Conservation (phyloP, 176 grass and related monocot species). For the Eleusine coracana region DNA sequence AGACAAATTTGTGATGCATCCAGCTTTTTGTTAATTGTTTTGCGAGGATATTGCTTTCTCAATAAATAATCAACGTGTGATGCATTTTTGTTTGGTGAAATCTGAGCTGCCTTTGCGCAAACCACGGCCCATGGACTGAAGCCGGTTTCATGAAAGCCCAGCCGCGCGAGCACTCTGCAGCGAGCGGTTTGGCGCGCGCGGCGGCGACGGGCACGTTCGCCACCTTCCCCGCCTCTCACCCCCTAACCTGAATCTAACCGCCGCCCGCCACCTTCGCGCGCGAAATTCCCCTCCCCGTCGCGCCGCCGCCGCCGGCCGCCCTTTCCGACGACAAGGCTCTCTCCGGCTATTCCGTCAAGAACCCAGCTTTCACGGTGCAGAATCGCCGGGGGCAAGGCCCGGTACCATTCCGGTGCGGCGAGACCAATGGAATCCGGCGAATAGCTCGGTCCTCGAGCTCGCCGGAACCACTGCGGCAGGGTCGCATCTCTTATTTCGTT, state of each 20-base stretch:
- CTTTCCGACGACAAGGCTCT: constrained; percentile 39
- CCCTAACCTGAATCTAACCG: constrained; percentile 38
- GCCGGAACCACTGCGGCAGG: constrained; percentile 33
- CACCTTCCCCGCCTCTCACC: not conserved
- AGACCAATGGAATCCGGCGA: constrained; percentile 48
- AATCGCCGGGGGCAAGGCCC: not conserved
- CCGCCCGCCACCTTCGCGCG: constrained; percentile 46
- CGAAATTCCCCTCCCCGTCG: constrained; percentile 39
- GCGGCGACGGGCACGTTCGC: constrained; percentile 39
- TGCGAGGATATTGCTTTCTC: too few relatives aligned
- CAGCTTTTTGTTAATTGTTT: too few relatives aligned
- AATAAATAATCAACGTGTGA: too few relatives aligned
- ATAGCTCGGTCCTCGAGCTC: constrained; percentile 46
- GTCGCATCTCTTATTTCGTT: not conserved
- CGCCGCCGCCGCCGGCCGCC: constrained; percentile 44
- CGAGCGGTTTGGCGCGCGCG: constrained; percentile 42
- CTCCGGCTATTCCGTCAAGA: not conserved
- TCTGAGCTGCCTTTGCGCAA: not conserved
- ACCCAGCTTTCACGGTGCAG: constrained; percentile 22
- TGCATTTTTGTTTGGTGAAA: not conserved
- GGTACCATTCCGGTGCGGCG: constrained; percentile 3
- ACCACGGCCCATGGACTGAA: not conserved
- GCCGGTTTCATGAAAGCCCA: not conserved
- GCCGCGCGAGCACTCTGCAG: not conserved
- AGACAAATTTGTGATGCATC: too few relatives aligned